These are phyloP conservation scores for Phytophthora crassamura DNA, from an alignment of 352 stramenopile species.

Conservation along the genomic window DNA sequence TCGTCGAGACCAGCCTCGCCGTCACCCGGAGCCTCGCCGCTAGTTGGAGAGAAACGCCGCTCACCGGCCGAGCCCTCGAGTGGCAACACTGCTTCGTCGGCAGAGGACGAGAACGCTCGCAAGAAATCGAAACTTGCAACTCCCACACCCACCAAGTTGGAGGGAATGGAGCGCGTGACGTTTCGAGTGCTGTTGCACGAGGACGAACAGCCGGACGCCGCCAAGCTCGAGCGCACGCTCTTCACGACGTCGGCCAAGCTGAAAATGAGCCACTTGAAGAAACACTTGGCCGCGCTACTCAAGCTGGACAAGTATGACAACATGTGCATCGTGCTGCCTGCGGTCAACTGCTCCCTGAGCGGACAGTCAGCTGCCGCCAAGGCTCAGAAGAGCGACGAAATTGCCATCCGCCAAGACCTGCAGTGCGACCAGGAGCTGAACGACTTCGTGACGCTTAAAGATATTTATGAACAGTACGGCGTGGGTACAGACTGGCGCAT, in stretches of 20 bases:
- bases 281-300: conserved; percentile 62
- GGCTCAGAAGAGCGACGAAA: conserved; percentile 9
- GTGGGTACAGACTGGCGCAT: conserved; percentile 75
- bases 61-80: conserved; percentile 13
- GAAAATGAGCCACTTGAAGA: conserved; percentile 80
- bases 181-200: conserved; percentile 68
- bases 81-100: conserved; percentile 17
- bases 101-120: conserved; percentile 29
- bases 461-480: conserved; percentile 88
- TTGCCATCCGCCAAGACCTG: conserved; percentile 66
- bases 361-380: conserved; percentile 41
- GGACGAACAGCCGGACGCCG: conserved; percentile 39
- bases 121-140: conserved; percentile 38
- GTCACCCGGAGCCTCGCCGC: conserved; percentile 28
- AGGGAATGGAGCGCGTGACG: conserved; percentile 51
- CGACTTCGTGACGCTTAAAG: conserved; percentile 70
- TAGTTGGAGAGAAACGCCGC: conserved; percentile 43
- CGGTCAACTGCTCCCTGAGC: conserved; percentile 59
- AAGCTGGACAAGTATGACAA: conserved; percentile 48
- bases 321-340: conserved; percentile 69
- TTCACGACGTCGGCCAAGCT: conserved; percentile 71
- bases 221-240: conserved; percentile 55
- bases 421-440: conserved; percentile 79
- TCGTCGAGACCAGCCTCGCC: conserved; percentile 38
- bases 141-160: neutral